phyloP scores from a whole-genome alignment of 768 basidiomycete species.

The Cystobasidium onofrii region DNA sequence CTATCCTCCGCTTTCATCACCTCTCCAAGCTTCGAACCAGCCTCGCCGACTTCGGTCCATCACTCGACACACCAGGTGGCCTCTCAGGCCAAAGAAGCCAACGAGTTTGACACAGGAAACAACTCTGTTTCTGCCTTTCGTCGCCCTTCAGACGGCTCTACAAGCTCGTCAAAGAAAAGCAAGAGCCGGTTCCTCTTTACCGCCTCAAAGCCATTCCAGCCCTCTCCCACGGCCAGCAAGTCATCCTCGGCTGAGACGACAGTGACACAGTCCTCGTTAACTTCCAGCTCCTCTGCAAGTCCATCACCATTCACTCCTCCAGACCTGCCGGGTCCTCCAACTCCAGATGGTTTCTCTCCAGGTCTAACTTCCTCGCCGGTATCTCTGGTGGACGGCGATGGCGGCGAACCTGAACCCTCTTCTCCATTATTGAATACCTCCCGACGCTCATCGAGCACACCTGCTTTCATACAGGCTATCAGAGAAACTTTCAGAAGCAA shows the following conservation, averaged over 20 bases:
- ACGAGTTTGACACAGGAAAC: not conserved
- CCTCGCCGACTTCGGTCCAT: too few species aligned
- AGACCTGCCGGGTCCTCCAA: not conserved
- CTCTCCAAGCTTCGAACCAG: too few species aligned
- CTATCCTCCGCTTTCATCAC: too few species aligned
- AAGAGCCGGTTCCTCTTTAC: not conserved
- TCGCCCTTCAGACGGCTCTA: not conserved
- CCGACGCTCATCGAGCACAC: too few species aligned
- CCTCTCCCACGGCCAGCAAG: not conserved
- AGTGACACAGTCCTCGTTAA: not conserved
- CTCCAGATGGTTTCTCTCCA: not conserved
- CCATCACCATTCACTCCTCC: not conserved
- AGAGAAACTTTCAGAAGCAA: too few species aligned
- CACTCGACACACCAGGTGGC: too few species aligned
- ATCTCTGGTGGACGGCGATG: too few species aligned
- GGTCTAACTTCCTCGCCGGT: not conserved
- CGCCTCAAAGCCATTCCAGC: not conserved
- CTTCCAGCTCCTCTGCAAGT: not conserved
- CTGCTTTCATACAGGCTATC: too few species aligned
- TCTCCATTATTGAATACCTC: too few species aligned
- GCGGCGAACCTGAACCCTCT: too few species aligned
- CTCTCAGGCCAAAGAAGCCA: too few species aligned
- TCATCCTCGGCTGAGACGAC: not conserved
- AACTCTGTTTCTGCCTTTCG: not conserved
- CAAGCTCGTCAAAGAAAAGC: not conserved